Evolutionary conservation across 176 grass and related monocot species (phyloP).

Genomic region (Puya raimondii): DNA sequence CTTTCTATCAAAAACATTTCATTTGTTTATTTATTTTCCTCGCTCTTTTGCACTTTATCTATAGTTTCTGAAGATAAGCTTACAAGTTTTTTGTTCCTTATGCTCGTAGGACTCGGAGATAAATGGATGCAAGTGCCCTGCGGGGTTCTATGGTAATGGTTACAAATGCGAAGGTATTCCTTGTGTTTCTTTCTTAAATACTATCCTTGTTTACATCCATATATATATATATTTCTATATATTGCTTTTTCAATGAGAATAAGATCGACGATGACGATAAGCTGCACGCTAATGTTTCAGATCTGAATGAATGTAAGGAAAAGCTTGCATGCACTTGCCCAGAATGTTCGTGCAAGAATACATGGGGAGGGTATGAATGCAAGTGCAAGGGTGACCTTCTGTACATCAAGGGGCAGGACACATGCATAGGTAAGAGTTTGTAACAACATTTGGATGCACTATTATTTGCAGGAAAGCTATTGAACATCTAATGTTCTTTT

Average conservation of each 20-base stretch:
- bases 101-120: conserved; percentile 35
- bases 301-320: conserved; percentile 73
- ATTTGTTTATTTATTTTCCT: too few species aligned
- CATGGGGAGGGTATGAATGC: conserved; percentile 80
- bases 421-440: conserved; percentile 53
- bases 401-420: conserved; percentile 66
- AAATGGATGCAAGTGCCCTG: conserved; percentile 58
- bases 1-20: background rate
- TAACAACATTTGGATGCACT: background rate
- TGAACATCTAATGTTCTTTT: too few species aligned
- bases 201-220: background rate
- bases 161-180: conserved; percentile 49
- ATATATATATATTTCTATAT: too few species aligned
- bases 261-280: background rate
- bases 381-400: conserved; percentile 43
- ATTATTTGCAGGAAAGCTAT: background rate
- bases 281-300: conserved; percentile 18
- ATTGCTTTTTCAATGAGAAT: background rate
- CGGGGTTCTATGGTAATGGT: conserved; percentile 66
- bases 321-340: conserved; percentile 65
- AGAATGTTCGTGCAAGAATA: conserved; percentile 70
- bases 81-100: background rate
- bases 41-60: background rate
- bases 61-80: background rate
- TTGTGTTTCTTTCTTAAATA: background rate